Base-by-base conservation (phyloP, 164 flowering plant genomes). In the Stephania cephalantha region DNA sequence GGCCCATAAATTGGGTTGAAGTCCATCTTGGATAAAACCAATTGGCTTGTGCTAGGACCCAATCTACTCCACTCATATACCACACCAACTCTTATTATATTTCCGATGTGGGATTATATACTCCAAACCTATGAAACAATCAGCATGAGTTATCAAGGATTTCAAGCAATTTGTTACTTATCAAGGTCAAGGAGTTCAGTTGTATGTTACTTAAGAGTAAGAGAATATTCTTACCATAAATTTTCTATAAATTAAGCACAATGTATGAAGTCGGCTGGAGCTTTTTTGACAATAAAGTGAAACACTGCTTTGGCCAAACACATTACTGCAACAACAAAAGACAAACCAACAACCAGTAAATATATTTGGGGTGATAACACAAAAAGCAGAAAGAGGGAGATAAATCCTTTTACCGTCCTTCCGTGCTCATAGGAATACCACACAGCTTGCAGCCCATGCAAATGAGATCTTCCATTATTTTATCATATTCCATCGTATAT, bases 391-490 rank as follows among this genome's bases (percentile, higher is more conserved):
- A 15, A 64, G 25, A 29, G 52, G 63, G 7, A 25, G 7, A 69
- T 25, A 12, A 30, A 77, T 30, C 50, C n/a, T 20, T 81, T 58
- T 83, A 84, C 88, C 81, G 81, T 50, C 63, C 66, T 74, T 80
- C 86, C 25, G 65, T 75, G 80, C 78, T 78, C 84, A 87, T 66
- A 71, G 91, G 87, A 42, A 80, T 80, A 46, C 92, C 91, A 78
- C 97, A 92, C 30, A 80, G 70, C 79, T 84, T 86, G 81, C 97
- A 92, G 77, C 97, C 95, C 65, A 79, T 85, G 61, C 91, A 86
- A 64, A 89, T 87, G 75, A 92, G 82, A 88, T 92, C 91, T 70
- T 87, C 91, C 6, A 70, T 90, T 76, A 90, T 63, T 68, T 73
- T 61, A 61, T 73, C 45, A 65, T 84, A 85, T 53, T 66, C 78